Evolutionary conservation across 1,284 basidiomycete species (phyloP), one percentile per base, ranked within the genome.

Genomic region (Dichomitus squalens): DNA sequence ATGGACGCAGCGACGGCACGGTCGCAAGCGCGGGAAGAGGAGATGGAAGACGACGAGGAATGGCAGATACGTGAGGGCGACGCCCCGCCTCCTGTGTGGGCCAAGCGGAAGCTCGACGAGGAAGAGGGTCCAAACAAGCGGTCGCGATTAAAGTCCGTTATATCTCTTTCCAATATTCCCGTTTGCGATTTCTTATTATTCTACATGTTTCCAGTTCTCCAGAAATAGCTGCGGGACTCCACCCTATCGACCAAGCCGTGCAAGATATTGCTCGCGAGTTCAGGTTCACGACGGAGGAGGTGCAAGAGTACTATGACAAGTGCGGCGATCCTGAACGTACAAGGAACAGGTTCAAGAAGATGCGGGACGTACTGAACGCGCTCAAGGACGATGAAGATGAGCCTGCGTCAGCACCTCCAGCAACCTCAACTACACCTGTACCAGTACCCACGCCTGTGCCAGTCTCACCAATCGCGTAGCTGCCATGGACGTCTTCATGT

Each of bases 291-390:
- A 68, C 82, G 0, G 84, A 85, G 60, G 89, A 91, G 69, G 88
- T 91, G 11, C 80, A 86, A 65, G 87, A 87, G 66, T 88, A 84
- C 67, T 88, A 90, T 60, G 85, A 89, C 64, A 82, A 79, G 62
- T 86, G 79, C 57, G 85, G 84, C 11, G 86, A 89, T 63, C 82
- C 88, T 79, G 79, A 78, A 36, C 79, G 79, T 41, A 90, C 89
- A 9, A 79, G 79, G 61, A 71, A 64, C 36, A 78, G 86, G 29
- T 91, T 91, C 69, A 80, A 81, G 65, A 80, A 72, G 63, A 88
- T 90, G 86, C 79, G 88, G 36, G 76, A 82, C 52, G 65, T 82
- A 39, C 70, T 89, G 21, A 69, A 72, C n/a, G 76, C 72, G 8
- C 47, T 75, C 31, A 47, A 66, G 34, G 73, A 75, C 36, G 71